Conservation (phyloP, 2,329 filamentous ascomycete genomes). For the Microcera coccophila region DNA sequence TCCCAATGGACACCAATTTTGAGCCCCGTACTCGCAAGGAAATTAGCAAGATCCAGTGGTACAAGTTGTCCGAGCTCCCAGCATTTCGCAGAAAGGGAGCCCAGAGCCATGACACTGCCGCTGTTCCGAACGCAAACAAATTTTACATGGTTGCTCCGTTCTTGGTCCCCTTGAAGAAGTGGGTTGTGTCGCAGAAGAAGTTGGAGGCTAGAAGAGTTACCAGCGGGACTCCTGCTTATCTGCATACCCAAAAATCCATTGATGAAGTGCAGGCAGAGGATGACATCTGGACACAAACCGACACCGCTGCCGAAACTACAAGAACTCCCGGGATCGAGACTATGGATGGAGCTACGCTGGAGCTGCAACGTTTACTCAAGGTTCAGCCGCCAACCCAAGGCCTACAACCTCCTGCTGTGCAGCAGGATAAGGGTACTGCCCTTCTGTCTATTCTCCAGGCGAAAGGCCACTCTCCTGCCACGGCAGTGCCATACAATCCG, state of each 20-base stretch:
- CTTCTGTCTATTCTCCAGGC: slow-evolving; percentile 52
- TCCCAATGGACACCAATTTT: slow-evolving; percentile 83
- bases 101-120: slow-evolving; percentile 51
- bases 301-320: slow-evolving; percentile 28
- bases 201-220: slow-evolving; percentile 53
- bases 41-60: slow-evolving; percentile 97
- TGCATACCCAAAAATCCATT: slow-evolving; percentile 38
- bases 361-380: slow-evolving; percentile 53
- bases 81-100: slow-evolving; percentile 68
- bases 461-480: slow-evolving; percentile 20
- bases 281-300: slow-evolving; percentile 46
- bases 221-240: slow-evolving; percentile 39
- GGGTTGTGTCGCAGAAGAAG: slow-evolving; percentile 82
- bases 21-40: slow-evolving; percentile 91
- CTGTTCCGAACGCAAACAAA: slow-evolving; percentile 67
- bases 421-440: slow-evolving; percentile 47
- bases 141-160: slow-evolving; percentile 99
- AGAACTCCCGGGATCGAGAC: slow-evolving; percentile 42
- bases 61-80: slow-evolving; percentile 81
- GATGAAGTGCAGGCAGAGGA: slow-evolving; percentile 62
- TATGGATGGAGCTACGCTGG: slow-evolving; percentile 48
- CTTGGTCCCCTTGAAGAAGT: slow-evolving; percentile 77
- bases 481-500: slow-evolving; percentile 13
- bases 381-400: slow-evolving; percentile 52
- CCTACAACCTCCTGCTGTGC: slow-evolving; percentile 33